These are phyloP conservation scores for Neurospora sp. DNA, from an alignment of 495 filamentous ascomycete species.

Conservation along the genomic window DNA sequence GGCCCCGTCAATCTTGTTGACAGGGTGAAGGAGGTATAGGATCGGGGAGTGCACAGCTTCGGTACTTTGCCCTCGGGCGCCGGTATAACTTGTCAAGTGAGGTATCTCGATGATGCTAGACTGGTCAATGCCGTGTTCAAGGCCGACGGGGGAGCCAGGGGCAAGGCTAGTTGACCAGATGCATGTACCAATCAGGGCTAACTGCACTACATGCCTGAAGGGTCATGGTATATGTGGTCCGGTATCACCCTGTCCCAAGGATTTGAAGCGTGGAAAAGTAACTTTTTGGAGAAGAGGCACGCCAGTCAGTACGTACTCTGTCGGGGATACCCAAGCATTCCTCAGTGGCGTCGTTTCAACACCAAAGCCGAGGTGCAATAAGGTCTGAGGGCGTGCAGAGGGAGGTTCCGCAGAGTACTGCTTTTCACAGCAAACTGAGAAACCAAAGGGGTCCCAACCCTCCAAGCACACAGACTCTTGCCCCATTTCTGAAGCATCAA, in stretches of 20 bases:
- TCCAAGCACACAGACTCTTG: background rate
- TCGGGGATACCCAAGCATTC: background rate
- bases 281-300: conserved; percentile 5
- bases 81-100: conserved; percentile 20
- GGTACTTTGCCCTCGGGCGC: conserved; percentile 7
- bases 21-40: conserved; percentile 6
- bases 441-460: background rate
- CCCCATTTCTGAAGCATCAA: background rate
- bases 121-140: conserved; percentile 27
- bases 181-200: conserved; percentile 18
- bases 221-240: conserved; percentile 21
- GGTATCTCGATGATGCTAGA: conserved; percentile 10
- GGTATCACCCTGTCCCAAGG: conserved; percentile 16
- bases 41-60: conserved; percentile 9
- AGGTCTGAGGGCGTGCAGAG: background rate
- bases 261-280: conserved; percentile 5
- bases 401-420: conserved; percentile 6
- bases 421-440: background rate
- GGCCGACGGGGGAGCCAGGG: conserved; percentile 11
- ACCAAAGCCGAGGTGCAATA: conserved; percentile 20
- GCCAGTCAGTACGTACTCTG: conserved; percentile 1
- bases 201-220: conserved; percentile 21
- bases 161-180: conserved; percentile 19
- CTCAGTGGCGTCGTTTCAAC: conserved; percentile 20
- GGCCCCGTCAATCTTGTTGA: conserved; percentile 2